phyloP scores from a whole-genome alignment of 2,329 filamentous ascomycete species.

The Sporothrix protearum region DNA sequence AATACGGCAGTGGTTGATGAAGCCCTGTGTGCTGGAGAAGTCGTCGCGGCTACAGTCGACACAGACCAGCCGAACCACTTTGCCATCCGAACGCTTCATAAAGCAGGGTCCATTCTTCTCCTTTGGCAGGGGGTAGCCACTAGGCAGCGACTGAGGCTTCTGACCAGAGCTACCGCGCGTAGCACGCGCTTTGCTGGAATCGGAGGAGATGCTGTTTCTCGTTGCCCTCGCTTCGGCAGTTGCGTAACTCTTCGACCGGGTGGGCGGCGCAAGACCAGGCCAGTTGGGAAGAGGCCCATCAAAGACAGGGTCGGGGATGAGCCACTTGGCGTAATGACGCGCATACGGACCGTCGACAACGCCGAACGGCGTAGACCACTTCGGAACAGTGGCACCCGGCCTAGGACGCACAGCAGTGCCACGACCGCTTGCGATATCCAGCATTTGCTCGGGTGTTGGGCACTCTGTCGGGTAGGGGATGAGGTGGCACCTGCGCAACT shows the following conservation, averaged over 20 bases:
- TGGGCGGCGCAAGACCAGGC: constrained; percentile 41
- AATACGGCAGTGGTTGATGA: constrained; percentile 98
- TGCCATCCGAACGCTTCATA: constrained; percentile 79
- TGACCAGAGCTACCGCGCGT: constrained; percentile 52
- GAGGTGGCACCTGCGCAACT: constrained; percentile 85
- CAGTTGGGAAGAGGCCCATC: constrained; percentile 61
- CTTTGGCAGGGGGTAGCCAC: constrained; percentile 68
- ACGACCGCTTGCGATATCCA: constrained; percentile 68
- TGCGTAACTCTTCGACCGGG: constrained; percentile 42
- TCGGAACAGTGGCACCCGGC: constrained; percentile 62
- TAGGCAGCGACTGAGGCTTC: constrained; percentile 66
- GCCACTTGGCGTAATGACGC: constrained; percentile 92
- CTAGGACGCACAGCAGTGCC: constrained; percentile 65
- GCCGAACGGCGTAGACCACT: constrained; percentile 83
- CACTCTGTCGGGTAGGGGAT: constrained; percentile 80
- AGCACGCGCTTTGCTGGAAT: constrained; percentile 52
- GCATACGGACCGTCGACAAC: constrained; percentile 90
- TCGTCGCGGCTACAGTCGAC: constrained; percentile 82
- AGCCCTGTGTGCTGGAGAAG: constrained; percentile 96
- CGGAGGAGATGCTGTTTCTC: constrained; percentile 65
- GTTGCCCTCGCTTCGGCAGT: constrained; percentile 70
- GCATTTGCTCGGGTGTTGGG: constrained; percentile 62
- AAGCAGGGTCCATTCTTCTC: constrained; percentile 80
- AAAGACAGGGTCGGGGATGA: constrained; percentile 83
- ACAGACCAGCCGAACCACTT: constrained; percentile 87